A percentile compares a stretch with the other conserved stretches of the same genome.
phyloP scores from a whole-genome alignment of 805 yeast genomes.

The Metschnikowia shivogae region DNA sequence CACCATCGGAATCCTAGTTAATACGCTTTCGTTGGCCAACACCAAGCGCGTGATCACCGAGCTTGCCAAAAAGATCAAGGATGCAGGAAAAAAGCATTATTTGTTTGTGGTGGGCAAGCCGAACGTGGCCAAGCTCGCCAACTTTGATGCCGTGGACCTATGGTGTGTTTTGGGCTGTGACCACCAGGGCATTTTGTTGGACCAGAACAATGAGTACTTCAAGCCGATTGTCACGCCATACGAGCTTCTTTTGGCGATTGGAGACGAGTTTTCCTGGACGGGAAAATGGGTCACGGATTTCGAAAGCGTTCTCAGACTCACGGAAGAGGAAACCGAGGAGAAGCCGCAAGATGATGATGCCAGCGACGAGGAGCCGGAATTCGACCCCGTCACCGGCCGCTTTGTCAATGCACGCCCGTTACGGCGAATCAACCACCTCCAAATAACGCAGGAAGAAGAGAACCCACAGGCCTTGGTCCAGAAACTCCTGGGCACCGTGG shows the following conservation, averaged over 20 bases:
- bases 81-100: slow-evolving; percentile 86
- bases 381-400: slow-evolving; percentile 84
- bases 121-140: slow-evolving; percentile 93
- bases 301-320: slow-evolving; percentile 42
- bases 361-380: slow-evolving; percentile 61
- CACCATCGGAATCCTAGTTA: slow-evolving; percentile 86
- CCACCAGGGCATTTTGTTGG: slow-evolving; percentile 85
- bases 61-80: slow-evolving; percentile 56
- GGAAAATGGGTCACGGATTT: slow-evolving; percentile 92
- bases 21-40: slow-evolving; percentile 78
- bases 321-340: slow-evolving; percentile 33
- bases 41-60: slow-evolving; percentile 63
- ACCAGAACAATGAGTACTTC: slow-evolving; percentile 72
- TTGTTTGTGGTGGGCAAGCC: slow-evolving; percentile 97
- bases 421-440: slow-evolving; percentile 60
- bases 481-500: slow-evolving; percentile 53
- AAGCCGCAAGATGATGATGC: slow-evolving; percentile 8
- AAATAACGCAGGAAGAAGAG: slow-evolving; percentile 40
- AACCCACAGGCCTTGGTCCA: slow-evolving; percentile 44
- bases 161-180: slow-evolving; percentile 97
- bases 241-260: slow-evolving; percentile 78
- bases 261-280: slow-evolving; percentile 77
- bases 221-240: slow-evolving; percentile 94
- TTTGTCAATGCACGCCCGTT: slow-evolving; percentile 73
- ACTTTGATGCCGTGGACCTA: slow-evolving; percentile 87